Percentiles rank a stretch among this genome's conserved stretches.
phyloP scores from a whole-genome alignment of 805 yeast species.

The Maudiozyma bulderi region DNA sequence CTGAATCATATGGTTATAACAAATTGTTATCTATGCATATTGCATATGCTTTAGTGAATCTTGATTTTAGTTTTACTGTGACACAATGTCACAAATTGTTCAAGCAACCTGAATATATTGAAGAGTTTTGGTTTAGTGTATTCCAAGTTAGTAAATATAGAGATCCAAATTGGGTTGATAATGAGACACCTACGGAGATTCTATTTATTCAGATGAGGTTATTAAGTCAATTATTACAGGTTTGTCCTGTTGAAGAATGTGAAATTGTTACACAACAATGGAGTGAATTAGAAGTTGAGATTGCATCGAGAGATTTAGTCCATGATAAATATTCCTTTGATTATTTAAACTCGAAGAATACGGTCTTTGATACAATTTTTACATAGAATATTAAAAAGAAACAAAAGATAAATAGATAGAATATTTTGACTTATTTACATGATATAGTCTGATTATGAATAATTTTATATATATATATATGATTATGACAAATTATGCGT shows the following conservation, averaged over 20 bases:
- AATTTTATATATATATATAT: not conserved
- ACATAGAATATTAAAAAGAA: not conserved
- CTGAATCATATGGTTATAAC: conserved; percentile 3
- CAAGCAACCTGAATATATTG: conserved; percentile 10
- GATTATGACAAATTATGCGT: not conserved
- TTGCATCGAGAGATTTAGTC: conserved; percentile 26
- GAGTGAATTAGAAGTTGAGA: conserved; percentile 39
- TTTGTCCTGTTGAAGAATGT: conserved; percentile 48
- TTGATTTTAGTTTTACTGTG: conserved; percentile 53
- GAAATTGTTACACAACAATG: conserved; percentile 53
- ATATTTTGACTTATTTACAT: not conserved
- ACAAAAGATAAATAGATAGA: not conserved
- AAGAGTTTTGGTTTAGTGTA: conserved; percentile 55
- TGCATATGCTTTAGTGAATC: conserved; percentile 54
- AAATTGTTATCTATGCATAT: conserved; percentile 43
- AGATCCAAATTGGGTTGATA: conserved; percentile 37
- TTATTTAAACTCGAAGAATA: not conserved
- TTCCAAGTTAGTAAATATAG: conserved; percentile 61
- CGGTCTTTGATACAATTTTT: not conserved
- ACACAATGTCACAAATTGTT: conserved; percentile 33
- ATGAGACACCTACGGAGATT: conserved; percentile 30
- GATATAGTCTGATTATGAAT: not conserved
- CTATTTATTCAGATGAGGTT: conserved; percentile 45
- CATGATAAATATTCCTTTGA: conserved; percentile 14
- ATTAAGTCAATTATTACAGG: conserved; percentile 40